A percentile compares a stretch with the other conserved stretches of the same genome.
Conservation (phyloP, 495 filamentous ascomycete genomes). For the Trichodelitschia bisporula region DNA sequence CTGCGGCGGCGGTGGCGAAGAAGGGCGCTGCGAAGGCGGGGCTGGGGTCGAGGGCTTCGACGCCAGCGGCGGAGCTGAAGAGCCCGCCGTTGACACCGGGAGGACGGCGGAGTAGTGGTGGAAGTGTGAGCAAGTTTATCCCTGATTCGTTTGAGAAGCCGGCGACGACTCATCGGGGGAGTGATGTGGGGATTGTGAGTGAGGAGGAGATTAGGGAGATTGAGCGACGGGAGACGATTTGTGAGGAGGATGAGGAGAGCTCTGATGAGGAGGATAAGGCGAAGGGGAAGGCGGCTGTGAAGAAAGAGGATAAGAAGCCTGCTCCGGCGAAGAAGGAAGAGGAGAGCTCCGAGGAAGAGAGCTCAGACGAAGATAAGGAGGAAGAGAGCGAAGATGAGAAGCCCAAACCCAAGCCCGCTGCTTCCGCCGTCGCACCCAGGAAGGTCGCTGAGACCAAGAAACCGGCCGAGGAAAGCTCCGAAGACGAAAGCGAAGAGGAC, state of each 20-base stretch:
- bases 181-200: slow-evolving; percentile 5
- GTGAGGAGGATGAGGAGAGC: slow-evolving; percentile 8
- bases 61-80: neutral
- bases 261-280: slow-evolving; percentile 10
- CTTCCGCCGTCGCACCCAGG: too few relatives aligned
- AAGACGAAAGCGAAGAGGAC: too few relatives aligned
- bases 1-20: neutral
- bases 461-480: too few relatives aligned
- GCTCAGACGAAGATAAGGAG: slow-evolving; percentile 2
- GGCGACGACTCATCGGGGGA: slow-evolving; percentile 5
- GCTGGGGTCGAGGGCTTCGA: too few relatives aligned
- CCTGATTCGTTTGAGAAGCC: neutral
- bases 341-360: neutral
- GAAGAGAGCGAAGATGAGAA: slow-evolving; percentile 4
- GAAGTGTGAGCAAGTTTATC: neutral
- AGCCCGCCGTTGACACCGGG: neutral
- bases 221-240: slow-evolving; percentile 7
- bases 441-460: too few relatives aligned
- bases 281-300: slow-evolving; percentile 10
- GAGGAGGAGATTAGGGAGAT: slow-evolving; percentile 10
- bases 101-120: neutral
- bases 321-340: slow-evolving; percentile 1
- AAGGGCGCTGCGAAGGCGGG: neutral
- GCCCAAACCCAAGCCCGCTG: too few relatives aligned
- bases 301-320: slow-evolving; percentile 3